Base-by-base conservation (phyloP, 2,329 filamentous ascomycete species). In the Penicillium capsulatum region DNA sequence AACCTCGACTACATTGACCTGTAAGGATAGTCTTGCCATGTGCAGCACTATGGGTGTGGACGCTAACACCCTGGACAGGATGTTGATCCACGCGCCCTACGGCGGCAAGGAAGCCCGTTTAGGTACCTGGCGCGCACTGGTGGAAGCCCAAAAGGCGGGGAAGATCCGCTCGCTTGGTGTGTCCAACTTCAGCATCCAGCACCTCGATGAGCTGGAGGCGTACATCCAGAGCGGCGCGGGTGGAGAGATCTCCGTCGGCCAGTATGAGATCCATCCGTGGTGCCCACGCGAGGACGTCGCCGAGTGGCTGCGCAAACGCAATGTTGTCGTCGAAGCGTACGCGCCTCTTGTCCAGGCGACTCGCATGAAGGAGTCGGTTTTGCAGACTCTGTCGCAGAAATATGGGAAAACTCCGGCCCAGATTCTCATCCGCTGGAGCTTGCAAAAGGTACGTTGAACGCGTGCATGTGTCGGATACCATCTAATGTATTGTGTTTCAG, bases 221-320 rank as follows among this genome's bases (percentile, higher is more conserved):
- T 67, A 68, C 42, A 68, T 64, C 41, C 57, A 61, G 45, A 53
- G 51, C 17, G 59, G 60, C 7, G 58, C 50, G 31, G 77, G 76
- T 3, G 86, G 86, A 16, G 70, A 86, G 28, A 76, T 95, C 56
- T 84, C 82, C 45, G 84, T 95, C 26, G 89, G 87, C 28, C 90
- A 95, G 66, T 88, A 84, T 66, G 90, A 96, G 67, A 69, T 96
- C 8, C 90, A 96, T 65, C 90, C 90, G 1, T 96, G 88, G 89
- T 79, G 89, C 29, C 74, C 81, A 7, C 75, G 89, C n/a, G 69
- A 74, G 15, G 88, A 95, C 57, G 87, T 96, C 45, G 80, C 82
- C 7, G 70, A 77, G 32, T 96, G 89, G 88, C 85, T 84, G 53
- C 64, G 73, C 47, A 72, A 81, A 62, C 73, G 79, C 13, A 73